Percentiles rank a stretch among this genome's conserved stretches.
Evolutionary conservation across 257 asterid genomes (phyloP).

Genomic region (Solanum corneliomulleri): DNA sequence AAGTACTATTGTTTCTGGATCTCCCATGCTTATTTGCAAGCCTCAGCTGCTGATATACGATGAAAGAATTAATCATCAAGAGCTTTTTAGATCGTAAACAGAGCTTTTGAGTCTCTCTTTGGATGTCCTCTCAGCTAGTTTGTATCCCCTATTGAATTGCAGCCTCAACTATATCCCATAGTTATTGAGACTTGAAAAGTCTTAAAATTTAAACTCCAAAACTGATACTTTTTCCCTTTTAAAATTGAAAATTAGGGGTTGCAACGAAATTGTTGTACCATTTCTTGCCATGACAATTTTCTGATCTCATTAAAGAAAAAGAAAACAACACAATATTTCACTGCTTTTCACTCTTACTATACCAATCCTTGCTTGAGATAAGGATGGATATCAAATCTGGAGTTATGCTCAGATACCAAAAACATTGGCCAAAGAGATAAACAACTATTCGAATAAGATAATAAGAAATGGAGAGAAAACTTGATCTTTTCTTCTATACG

Average conservation of each 20-base stretch:
- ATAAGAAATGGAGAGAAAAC: background rate
- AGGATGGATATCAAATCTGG: background rate
- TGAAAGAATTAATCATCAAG: background rate
- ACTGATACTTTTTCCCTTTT: background rate
- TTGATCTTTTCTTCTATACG: too few relatives aligned
- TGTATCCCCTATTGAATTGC: background rate
- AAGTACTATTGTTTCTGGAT: too few relatives aligned
- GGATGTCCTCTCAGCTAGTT: background rate
- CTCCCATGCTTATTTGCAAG: too few relatives aligned
- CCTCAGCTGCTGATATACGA: too few relatives aligned
- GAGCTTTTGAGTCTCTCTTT: background rate
- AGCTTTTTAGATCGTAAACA: background rate
- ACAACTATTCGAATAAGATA: too few relatives aligned
- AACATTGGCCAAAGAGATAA: background rate
- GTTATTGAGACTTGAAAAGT: background rate
- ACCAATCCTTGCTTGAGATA: background rate
- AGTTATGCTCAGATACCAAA: background rate
- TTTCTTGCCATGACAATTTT: background rate
- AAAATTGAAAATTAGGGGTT: background rate
- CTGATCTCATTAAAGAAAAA: background rate
- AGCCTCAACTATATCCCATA: background rate
- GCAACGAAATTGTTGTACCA: background rate
- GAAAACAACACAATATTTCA: too few relatives aligned
- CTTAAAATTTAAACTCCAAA: background rate
- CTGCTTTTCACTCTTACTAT: background rate